Percentiles rank a stretch among this genome's conserved stretches.
These are phyloP conservation scores for Trematosphaeria pertusa DNA, from an alignment of 2,329 filamentous ascomycete species.

Conservation along the genomic window DNA sequence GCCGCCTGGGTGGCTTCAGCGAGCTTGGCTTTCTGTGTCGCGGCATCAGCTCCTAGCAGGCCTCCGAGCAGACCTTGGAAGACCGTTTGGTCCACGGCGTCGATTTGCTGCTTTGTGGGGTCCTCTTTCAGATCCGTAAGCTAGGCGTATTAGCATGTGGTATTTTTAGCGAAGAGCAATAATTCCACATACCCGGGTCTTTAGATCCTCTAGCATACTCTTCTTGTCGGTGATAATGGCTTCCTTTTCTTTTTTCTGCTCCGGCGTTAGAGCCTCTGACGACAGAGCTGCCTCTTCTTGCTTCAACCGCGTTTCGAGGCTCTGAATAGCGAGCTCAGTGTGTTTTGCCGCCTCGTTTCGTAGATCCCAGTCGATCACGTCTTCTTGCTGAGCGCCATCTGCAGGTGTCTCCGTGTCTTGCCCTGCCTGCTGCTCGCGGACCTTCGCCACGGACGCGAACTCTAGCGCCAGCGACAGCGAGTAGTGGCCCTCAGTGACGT, in stretches of 20 bases:
- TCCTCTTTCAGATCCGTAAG: conserved; percentile 73
- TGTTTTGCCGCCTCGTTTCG: conserved; percentile 74
- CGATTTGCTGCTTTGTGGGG: conserved; percentile 51
- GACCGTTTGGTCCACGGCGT: conserved; percentile 54
- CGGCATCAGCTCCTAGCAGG: conserved; percentile 67
- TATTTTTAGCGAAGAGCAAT: conserved; percentile 3
- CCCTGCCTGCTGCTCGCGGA: conserved; percentile 59
- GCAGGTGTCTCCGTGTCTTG: conserved; percentile 43
- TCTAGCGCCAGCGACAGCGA: conserved; percentile 95
- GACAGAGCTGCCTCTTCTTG: conserved; percentile 72
- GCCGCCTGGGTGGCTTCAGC: conserved; percentile 77
- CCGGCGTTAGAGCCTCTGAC: conserved; percentile 53
- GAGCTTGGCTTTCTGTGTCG: conserved; percentile 67
- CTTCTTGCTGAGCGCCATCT: conserved; percentile 43
- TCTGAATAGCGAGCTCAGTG: conserved; percentile 76
- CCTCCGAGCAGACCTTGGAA: conserved; percentile 69
- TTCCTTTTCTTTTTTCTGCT: conserved; percentile 69
- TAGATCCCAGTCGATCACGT: conserved; percentile 69
- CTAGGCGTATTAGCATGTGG: conserved; percentile 45
- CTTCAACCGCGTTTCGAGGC: conserved; percentile 73
- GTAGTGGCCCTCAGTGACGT: conserved; percentile 93
- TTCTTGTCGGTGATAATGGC: conserved; percentile 72
- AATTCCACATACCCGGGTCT: conserved; percentile 58
- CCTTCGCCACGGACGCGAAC: conserved; percentile 80
- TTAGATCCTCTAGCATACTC: conserved; percentile 78